Percentiles rank a stretch among this genome's conserved stretches.
Conservation (phyloP, 192 early-diverging fungal genomes). For the Jimgerdemannia flammicorona region DNA sequence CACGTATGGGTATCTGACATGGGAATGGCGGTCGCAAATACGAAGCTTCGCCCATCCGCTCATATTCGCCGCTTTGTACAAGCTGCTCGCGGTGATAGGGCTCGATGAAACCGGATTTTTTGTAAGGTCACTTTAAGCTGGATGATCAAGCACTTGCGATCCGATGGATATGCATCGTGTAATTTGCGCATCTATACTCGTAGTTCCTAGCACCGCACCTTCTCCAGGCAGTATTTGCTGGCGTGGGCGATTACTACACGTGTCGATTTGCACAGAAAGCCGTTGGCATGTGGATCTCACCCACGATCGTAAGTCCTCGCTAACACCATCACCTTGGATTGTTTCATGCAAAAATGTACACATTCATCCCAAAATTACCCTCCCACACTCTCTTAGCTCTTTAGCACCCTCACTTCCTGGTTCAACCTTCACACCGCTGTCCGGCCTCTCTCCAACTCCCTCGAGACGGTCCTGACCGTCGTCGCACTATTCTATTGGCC, state of each 20-base stretch:
- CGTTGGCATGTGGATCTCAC: constrained; percentile 19
- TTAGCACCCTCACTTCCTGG: constrained; percentile 50
- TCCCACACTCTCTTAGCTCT: constrained; percentile 34
- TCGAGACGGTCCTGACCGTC: constrained; percentile 74
- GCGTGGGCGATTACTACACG: constrained; percentile 68
- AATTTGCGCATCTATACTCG: constrained; percentile 1
- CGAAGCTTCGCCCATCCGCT: constrained; percentile 82
- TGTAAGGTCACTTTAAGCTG: constrained; percentile 47
- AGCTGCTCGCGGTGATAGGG: constrained; percentile 48
- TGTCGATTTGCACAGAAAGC: constrained; percentile 58
- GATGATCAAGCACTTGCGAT: not conserved
- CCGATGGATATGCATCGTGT: not conserved
- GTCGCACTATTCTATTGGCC: constrained; percentile 88
- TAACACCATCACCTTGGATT: too few species aligned
- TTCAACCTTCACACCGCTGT: constrained; percentile 54
- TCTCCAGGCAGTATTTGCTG: constrained; percentile 73
- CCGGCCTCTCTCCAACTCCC: constrained; percentile 54
- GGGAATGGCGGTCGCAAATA: constrained; percentile 88
- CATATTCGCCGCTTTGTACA: constrained; percentile 78
- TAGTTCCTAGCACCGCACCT: constrained; percentile 72
- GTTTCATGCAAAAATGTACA: too few species aligned
- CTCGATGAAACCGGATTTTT: constrained; percentile 64
- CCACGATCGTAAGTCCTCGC: constrained; percentile 18
- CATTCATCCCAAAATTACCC: not conserved
- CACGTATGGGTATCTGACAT: constrained; percentile 82